Conservation (phyloP, 2,329 filamentous ascomycete genomes). For the Penicillium sclerotigenum region DNA sequence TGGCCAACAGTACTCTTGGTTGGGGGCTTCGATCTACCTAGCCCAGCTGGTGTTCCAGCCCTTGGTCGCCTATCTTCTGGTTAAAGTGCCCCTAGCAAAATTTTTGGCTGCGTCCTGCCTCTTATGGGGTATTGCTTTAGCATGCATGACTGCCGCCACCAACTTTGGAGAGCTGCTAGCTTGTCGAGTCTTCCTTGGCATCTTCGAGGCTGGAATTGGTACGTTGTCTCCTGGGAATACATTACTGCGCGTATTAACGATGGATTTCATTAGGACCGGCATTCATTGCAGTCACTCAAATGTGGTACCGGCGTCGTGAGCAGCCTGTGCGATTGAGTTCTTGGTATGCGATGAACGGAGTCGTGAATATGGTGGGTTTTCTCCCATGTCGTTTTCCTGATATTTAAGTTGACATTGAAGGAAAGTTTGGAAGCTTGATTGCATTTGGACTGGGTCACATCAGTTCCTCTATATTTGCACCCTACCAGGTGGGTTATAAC, state of each 20-base stretch:
- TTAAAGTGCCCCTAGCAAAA: conserved; percentile 60
- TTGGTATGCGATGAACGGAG: conserved; percentile 57
- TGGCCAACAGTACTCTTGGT: conserved; percentile 55
- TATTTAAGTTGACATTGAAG: neutral
- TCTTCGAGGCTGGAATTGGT: conserved; percentile 52
- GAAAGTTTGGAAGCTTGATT: conserved; percentile 50
- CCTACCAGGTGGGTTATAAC: conserved; percentile 48
- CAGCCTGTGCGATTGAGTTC: conserved; percentile 51
- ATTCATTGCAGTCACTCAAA: conserved; percentile 53
- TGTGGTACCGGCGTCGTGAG: conserved; percentile 55
- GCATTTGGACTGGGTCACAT: conserved; percentile 55
- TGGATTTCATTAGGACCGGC: conserved; percentile 42
- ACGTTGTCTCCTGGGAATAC: conserved; percentile 4
- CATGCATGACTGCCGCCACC: conserved; percentile 52
- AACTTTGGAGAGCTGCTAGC: conserved; percentile 52
- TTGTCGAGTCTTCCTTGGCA: conserved; percentile 55
- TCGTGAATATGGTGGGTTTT: conserved; percentile 49
- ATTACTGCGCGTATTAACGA: neutral
- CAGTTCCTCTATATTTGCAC: conserved; percentile 41
- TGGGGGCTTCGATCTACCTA: conserved; percentile 53
- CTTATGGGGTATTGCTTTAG: conserved; percentile 52
- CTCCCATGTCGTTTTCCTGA: neutral
- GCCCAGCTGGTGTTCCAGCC: conserved; percentile 55
- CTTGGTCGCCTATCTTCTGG: conserved; percentile 52
- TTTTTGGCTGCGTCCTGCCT: conserved; percentile 54